Percentiles rank a stretch among this genome's conserved stretches.
Evolutionary conservation across 176 grass and related monocot species (phyloP).

Genomic region (Elymus sibiricus): DNA sequence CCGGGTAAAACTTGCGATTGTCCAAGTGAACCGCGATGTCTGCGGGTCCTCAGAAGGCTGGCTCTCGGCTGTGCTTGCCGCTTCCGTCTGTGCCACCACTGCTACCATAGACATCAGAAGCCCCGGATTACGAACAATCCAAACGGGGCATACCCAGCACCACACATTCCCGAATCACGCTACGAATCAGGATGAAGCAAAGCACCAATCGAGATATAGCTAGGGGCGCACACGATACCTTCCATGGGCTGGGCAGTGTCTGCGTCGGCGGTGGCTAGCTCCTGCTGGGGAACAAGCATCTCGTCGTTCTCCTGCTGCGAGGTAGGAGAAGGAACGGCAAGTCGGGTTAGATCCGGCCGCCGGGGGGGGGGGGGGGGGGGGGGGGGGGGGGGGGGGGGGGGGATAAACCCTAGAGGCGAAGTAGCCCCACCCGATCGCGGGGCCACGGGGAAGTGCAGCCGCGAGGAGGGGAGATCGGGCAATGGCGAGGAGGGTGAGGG

Average conservation of each 20-base stretch:
- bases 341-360: constrained; percentile 48
- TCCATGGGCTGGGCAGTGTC: constrained; percentile 73
- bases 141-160: neutral
- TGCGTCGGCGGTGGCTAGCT: constrained; percentile 50
- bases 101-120: constrained; percentile 14
- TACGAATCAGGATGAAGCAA: constrained; percentile 28
- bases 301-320: constrained; percentile 73
- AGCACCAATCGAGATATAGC: constrained; percentile 2
- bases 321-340: neutral
- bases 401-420: constrained; percentile 29
- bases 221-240: constrained; percentile 38
- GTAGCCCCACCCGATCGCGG: neutral
- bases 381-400: neutral
- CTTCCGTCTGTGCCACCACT: constrained; percentile 65
- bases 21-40: constrained; percentile 75
- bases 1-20: constrained; percentile 69
- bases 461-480: neutral
- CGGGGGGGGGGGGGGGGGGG: too few relatives aligned
- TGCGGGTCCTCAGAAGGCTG: constrained; percentile 75
- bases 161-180: constrained; percentile 27
- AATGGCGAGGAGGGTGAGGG: neutral
- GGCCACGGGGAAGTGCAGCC: neutral
- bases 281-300: constrained; percentile 76
- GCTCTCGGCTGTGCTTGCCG: constrained; percentile 62
- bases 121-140: constrained; percentile 3